These are phyloP conservation scores for Chlamydomonas incerta DNA, from an alignment of 139 green algal species.

Conservation along the genomic window DNA sequence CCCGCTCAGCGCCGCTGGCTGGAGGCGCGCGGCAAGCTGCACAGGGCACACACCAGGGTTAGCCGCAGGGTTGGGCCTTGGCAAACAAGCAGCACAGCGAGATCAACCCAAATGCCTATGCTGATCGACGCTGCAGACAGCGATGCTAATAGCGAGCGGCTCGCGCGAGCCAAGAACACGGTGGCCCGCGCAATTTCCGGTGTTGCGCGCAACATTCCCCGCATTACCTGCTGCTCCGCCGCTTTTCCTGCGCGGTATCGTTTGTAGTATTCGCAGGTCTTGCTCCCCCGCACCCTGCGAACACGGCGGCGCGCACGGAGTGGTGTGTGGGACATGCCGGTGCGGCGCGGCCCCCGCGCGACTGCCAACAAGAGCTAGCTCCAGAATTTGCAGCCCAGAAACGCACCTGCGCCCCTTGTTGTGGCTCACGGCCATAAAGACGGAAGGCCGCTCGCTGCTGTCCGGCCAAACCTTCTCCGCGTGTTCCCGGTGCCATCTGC, in stretches of 20 bases:
- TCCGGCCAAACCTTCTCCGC: conserved; percentile 28
- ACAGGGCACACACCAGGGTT: not conserved
- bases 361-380: too few species aligned
- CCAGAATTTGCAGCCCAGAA: too few species aligned
- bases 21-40: conserved; percentile 26
- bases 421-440: conserved; percentile 38
- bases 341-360: too few species aligned
- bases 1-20: conserved; percentile 13
- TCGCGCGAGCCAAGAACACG: not conserved
- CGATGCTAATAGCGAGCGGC: too few species aligned
- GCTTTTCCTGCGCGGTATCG: conserved; percentile 29
- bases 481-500: conserved; percentile 31
- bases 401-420: conserved; percentile 37
- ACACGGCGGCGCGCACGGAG: not conserved
- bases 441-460: conserved; percentile 5
- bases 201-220: not conserved
- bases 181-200: not conserved
- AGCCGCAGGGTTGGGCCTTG: too few species aligned
- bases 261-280: conserved; percentile 45
- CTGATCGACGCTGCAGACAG: too few species aligned
- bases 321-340: not conserved
- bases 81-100: too few species aligned
- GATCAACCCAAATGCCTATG: too few species aligned
- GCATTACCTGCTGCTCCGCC: conserved; percentile 27
- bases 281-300: conserved; percentile 18